Evolutionary conservation across 2,329 filamentous ascomycete species (phyloP).

Genomic region (Penicillium sp.): DNA sequence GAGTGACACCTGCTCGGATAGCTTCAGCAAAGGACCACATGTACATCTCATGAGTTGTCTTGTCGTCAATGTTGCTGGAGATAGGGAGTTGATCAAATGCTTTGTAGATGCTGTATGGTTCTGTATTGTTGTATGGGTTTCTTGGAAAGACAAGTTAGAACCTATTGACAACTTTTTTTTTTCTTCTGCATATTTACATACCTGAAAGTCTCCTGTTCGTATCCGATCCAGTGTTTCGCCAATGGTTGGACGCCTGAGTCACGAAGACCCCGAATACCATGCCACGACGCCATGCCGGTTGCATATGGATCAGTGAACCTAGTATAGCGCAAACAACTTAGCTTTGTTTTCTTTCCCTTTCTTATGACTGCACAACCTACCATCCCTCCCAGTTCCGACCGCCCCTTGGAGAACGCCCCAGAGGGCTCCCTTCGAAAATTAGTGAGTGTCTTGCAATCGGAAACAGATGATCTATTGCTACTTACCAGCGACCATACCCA

Average conservation of each 20-base stretch:
- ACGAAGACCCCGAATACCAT: constrained; percentile 42
- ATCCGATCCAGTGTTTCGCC: constrained; percentile 55
- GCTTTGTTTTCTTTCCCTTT: too few relatives aligned
- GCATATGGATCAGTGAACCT: constrained; percentile 28
- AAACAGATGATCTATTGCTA: not conserved
- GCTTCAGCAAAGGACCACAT: constrained; percentile 64
- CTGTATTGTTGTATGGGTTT: constrained; percentile 32
- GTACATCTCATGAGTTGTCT: constrained; percentile 64
- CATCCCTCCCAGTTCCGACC: constrained; percentile 46
- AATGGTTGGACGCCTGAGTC: constrained; percentile 29
- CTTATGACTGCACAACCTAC: constrained; percentile 23
- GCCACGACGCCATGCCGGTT: constrained; percentile 35
- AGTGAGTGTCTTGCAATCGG: not conserved
- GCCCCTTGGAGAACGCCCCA: constrained; percentile 39
- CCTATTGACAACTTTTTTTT: too few relatives aligned
- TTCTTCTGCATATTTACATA: too few relatives aligned
- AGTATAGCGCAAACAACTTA: too few relatives aligned
- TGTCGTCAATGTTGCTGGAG: constrained; percentile 62
- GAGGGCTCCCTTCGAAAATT: constrained; percentile 20
- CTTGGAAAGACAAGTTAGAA: too few relatives aligned
- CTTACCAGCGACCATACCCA: constrained; percentile 38
- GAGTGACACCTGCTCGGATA: constrained; percentile 53
- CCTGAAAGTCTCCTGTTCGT: constrained; percentile 47
- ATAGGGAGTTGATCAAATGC: constrained; percentile 38
- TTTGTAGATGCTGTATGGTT: constrained; percentile 28